Conservation (phyloP, 495 filamentous ascomycete species). For the Penicillium subrubescens region DNA sequence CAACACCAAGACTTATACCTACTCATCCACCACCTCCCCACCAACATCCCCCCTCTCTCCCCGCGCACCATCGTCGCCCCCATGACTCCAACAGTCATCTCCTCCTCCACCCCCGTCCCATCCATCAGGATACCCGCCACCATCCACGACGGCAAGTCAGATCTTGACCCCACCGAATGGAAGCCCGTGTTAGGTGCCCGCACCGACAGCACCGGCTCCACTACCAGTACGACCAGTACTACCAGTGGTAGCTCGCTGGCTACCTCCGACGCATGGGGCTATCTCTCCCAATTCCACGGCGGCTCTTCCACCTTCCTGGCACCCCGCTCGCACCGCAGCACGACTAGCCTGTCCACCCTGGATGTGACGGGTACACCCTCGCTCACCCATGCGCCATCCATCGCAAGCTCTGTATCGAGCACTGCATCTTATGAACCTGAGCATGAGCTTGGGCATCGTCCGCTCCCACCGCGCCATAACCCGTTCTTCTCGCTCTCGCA, state of each 20-base stretch:
- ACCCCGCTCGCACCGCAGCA: constrained; percentile 38
- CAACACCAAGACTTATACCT: not conserved
- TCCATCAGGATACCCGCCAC: constrained; percentile 46
- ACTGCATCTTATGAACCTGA: constrained; percentile 41
- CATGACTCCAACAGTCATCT: constrained; percentile 43
- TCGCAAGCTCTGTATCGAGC: constrained; percentile 47
- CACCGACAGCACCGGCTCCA: not conserved
- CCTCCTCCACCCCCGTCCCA: constrained; percentile 24
- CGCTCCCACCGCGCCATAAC: constrained; percentile 47
- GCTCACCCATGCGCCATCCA: constrained; percentile 48
- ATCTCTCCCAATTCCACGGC: constrained; percentile 52
- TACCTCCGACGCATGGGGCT: constrained; percentile 51
- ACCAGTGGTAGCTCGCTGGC: constrained; percentile 25
- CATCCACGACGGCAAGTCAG: constrained; percentile 44
- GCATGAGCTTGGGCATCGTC: constrained; percentile 35
- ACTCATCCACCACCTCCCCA: constrained; percentile 21
- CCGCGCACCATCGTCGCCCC: constrained; percentile 48
- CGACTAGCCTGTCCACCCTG: constrained; percentile 39
- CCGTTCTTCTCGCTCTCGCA: constrained; percentile 37
- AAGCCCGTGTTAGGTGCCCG: constrained; percentile 51
- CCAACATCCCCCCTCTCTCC: constrained; percentile 39
- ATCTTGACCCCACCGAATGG: constrained; percentile 61
- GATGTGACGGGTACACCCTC: constrained; percentile 30
- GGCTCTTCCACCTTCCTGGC: constrained; percentile 25
- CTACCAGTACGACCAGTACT: not conserved